A percentile compares a stretch with the other conserved stretches of the same genome.
Evolutionary conservation across 345 rosid genomes (phyloP).

Genomic region (Geranium brycei): DNA sequence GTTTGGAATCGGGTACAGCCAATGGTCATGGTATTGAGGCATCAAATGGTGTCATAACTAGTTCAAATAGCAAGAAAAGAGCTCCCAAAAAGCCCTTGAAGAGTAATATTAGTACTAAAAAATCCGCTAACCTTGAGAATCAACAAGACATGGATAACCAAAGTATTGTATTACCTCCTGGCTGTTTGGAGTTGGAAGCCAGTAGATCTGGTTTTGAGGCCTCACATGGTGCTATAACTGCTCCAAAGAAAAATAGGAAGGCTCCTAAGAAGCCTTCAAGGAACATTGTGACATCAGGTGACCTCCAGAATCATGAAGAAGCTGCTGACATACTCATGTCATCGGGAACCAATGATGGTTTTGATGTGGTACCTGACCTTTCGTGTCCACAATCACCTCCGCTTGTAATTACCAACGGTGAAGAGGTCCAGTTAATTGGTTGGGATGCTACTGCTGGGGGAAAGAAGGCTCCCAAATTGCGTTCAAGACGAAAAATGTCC

Average conservation of each 20-base stretch:
- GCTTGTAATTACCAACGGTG: background rate
- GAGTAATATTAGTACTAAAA: no score
- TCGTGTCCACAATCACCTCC: background rate
- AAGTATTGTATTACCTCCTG: background rate
- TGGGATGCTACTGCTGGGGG: background rate
- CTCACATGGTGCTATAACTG: background rate
- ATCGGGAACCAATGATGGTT: background rate
- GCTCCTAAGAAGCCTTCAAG: background rate
- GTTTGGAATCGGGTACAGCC: no score
- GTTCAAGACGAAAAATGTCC: background rate
- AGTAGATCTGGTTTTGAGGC: no score
- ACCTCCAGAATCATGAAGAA: background rate
- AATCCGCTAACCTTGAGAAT: no score
- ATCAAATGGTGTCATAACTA: no score
- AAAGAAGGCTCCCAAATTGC: background rate
- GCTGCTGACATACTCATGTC: background rate
- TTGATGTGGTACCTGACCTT: background rate
- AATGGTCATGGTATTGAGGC: no score
- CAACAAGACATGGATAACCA: background rate
- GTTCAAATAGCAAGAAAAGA: no score
- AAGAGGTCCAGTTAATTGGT: background rate
- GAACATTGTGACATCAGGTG: background rate
- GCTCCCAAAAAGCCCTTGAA: no score
- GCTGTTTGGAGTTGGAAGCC: no score
- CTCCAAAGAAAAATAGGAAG: background rate